These are phyloP conservation scores for Macaranga tanarius DNA, from an alignment of 441 rosid species.

Conservation along the genomic window DNA sequence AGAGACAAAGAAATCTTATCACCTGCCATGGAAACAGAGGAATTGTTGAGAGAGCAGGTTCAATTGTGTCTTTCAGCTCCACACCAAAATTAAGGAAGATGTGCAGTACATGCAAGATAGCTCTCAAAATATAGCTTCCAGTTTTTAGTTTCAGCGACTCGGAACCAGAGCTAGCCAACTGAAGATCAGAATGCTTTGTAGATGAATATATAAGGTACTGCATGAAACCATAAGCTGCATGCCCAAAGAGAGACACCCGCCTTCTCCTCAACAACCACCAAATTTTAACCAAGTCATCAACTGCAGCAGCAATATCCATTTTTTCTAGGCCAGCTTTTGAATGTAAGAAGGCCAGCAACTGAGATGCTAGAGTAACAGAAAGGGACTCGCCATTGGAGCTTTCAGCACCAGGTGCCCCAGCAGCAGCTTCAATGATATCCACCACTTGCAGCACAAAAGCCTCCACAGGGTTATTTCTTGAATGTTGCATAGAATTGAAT, in stretches of 20 bases:
- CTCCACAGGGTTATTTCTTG: conserved; percentile 37
- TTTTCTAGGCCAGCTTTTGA: conserved; percentile 47
- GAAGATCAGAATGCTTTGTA: conserved; percentile 44
- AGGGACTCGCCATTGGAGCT: conserved; percentile 53
- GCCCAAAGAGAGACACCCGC: conserved; percentile 85
- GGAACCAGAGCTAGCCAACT: conserved; percentile 50
- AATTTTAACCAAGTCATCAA: conserved; percentile 67
- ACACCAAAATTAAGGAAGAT: conserved; percentile 86
- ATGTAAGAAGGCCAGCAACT: conserved; percentile 45
- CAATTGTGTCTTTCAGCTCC: conserved; percentile 85
- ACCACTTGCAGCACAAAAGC: conserved; percentile 55
- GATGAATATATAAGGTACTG: conserved; percentile 77
- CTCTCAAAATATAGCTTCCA: conserved; percentile 71
- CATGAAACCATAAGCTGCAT: conserved; percentile 85
- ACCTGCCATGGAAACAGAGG: conserved; percentile 99
- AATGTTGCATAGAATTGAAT: conserved; percentile 39
- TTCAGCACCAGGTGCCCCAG: conserved; percentile 77
- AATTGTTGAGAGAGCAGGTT: conserved; percentile 72
- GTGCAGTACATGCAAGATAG: conserved; percentile 80
- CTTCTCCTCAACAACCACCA: conserved; percentile 95
- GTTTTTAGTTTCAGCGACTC: conserved; percentile 61
- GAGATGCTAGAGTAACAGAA: conserved; percentile 69
- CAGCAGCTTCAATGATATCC: conserved; percentile 72
- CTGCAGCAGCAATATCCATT: conserved; percentile 39
- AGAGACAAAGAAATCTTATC: conserved; percentile 29